Conservation (phyloP, 306 rosid genomes). For the Inga oerstediana region DNA sequence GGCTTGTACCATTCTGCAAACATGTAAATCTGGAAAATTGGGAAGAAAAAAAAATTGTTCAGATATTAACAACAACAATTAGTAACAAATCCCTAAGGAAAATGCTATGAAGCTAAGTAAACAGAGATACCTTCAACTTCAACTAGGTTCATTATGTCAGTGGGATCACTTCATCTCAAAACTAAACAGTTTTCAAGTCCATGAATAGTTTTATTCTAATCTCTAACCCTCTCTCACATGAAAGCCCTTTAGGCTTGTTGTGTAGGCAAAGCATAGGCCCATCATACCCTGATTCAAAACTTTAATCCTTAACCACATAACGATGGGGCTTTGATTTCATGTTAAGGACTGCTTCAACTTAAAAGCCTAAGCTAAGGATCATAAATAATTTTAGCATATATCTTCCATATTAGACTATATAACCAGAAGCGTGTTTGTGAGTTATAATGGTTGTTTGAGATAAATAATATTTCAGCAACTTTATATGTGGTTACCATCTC, state of each 20-base stretch:
- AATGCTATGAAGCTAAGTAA: slow-evolving; percentile 8
- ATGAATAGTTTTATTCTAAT: neutral
- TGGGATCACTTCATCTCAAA: neutral
- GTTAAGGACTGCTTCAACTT: neutral
- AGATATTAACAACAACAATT: slow-evolving; percentile 11
- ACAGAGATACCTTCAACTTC: neutral
- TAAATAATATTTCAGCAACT: neutral
- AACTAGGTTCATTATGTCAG: neutral
- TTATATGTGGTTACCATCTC: slow-evolving; percentile 72
- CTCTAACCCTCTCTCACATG: neutral
- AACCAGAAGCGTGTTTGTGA: neutral
- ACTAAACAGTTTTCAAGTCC: neutral
- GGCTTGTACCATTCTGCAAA: slow-evolving; percentile 98
- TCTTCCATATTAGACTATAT: neutral
- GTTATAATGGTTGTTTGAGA: neutral
- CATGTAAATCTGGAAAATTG: slow-evolving; percentile 74
- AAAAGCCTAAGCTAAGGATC: neutral
- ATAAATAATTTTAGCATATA: neutral
- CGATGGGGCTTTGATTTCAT: neutral
- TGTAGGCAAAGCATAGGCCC: neutral
- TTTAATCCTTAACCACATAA: neutral
- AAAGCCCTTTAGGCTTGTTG: neutral
- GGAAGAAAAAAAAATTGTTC: neutral
- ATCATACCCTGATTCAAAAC: neutral
- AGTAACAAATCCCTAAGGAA: neutral